These are phyloP conservation scores for Chloranthus sessilifolius DNA, from an alignment of 164 flowering plant genomes.

Conservation along the genomic window DNA sequence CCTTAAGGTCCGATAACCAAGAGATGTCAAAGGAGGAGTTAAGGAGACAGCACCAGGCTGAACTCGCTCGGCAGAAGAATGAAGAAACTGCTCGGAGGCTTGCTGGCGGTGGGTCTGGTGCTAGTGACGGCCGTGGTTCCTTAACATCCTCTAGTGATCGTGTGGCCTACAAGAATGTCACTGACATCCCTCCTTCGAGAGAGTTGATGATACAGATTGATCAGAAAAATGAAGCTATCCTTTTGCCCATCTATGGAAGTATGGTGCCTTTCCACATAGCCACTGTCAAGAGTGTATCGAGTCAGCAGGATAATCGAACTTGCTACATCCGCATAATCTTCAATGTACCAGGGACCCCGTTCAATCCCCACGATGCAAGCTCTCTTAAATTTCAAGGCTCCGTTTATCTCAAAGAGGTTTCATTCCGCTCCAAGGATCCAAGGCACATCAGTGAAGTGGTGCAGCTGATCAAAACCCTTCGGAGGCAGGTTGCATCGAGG, in stretches of 20 bases:
- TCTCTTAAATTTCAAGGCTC: slow-evolving; percentile 50
- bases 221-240: slow-evolving; percentile 73
- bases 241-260: slow-evolving; percentile 67
- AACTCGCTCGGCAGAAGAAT: slow-evolving; percentile 77
- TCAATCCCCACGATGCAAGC: slow-evolving; percentile 55
- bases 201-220: slow-evolving; percentile 72
- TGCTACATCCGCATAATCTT: slow-evolving; percentile 75
- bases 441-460: slow-evolving; percentile 81
- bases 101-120: slow-evolving; percentile 51
- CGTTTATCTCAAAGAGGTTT: slow-evolving; percentile 74
- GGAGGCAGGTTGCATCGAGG: slow-evolving; percentile 65
- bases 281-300: slow-evolving; percentile 59
- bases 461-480: slow-evolving; percentile 60
- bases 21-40: slow-evolving; percentile 74
- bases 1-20: slow-evolving; percentile 60
- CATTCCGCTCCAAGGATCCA: slow-evolving; percentile 80
- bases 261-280: slow-evolving; percentile 86
- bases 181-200: slow-evolving; percentile 54
- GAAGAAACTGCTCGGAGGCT: slow-evolving; percentile 81
- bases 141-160: slow-evolving; percentile 35
- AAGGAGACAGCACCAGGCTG: slow-evolving; percentile 81
- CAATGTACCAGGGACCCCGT: slow-evolving; percentile 75
- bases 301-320: slow-evolving; percentile 53
- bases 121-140: slow-evolving; percentile 24
- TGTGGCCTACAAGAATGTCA: slow-evolving; percentile 61